Base-by-base conservation (phyloP, 371 early-diverging fungal species). In the Actinomortierella wolfii region DNA sequence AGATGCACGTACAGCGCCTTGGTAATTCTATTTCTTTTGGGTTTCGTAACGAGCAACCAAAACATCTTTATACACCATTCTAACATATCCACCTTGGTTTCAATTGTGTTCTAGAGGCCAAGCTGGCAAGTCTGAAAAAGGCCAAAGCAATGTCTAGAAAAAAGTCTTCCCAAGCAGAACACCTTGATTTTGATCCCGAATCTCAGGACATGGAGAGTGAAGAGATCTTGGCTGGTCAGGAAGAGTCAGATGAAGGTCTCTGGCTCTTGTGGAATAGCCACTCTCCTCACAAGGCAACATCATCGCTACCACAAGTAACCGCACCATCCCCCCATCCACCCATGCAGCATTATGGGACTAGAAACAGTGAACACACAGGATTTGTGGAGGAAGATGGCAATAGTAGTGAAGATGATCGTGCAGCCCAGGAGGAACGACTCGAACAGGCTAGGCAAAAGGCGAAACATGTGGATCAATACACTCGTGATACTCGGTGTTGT, bases 251-350 rank as follows among this genome's bases (percentile, higher is more conserved):
- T 13, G 68, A 68, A 51, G 68, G 68, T 2, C 21, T 68, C 11
- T 68, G 68, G 68, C 39, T 68, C 17, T 59, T 68, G 15, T 68
- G 68, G 68, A 63, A 68, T 40, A 59, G 55, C 23, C 44, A 46
- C 2, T 6, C 41, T n/a, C n/a, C 56, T 1, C 1, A 18, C 11
- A 20, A 39, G n/a, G 43, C 51, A 29, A 18, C 26, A 50, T 23
- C 7, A 41, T 18, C 41, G 42, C 42, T n/a, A 21, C 15, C 26
- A 21, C 51, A 1, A 9, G 6, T 13, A 28, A 14, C 52, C 8
- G 23, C 47, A 34, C 23, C 51, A 29, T 29, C 58, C 24, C 7
- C 41, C 17, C 8, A 23, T 17, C 1, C 49, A 4, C 54, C 65
- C 26, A 58, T 54, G 54, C 59, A 59, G 13, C 7, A 26, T 3